Percentiles rank a stretch among this genome's conserved stretches.
These are phyloP conservation scores for Sphaerobolus stellatus DNA, from an alignment of 1,284 basidiomycete species.

Conservation along the genomic window DNA sequence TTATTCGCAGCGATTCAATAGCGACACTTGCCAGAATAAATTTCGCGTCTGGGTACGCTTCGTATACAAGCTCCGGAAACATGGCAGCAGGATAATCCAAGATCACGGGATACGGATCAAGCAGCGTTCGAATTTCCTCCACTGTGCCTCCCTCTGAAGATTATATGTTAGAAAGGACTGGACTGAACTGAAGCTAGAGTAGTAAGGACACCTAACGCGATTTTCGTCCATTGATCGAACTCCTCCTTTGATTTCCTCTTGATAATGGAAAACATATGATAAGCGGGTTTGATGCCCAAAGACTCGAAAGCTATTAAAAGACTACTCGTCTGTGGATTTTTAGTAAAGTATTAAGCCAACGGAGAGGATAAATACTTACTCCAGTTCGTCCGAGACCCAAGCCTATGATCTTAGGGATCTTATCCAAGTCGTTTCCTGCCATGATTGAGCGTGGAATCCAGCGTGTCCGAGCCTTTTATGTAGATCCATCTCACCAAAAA, in stretches of 20 bases:
- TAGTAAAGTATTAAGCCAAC: not conserved
- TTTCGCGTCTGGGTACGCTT: constrained; percentile 7
- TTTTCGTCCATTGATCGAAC: not conserved
- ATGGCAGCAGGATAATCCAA: constrained; percentile 2
- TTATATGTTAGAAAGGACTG: not conserved
- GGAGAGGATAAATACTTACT: not conserved
- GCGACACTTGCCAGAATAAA: not conserved
- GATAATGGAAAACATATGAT: constrained; percentile 2
- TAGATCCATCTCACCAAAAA: too few species aligned
- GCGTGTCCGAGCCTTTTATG: too few species aligned
- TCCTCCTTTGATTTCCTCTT: not conserved
- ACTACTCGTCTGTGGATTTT: constrained; percentile 1
- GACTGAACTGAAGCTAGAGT: not conserved
- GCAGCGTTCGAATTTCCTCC: not conserved
- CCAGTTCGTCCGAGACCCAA: not conserved
- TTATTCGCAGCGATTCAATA: not conserved
- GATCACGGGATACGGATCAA: not conserved
- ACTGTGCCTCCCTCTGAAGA: not conserved
- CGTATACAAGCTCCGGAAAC: not conserved
- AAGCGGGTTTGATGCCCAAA: constrained; percentile 1
- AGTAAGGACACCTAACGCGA: not conserved
- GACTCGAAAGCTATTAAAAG: constrained; percentile 3
- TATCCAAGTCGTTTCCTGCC: too few species aligned
- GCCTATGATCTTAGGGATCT: not conserved
- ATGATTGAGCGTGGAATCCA: too few species aligned